Base-by-base conservation (phyloP, 225 moss, liverwort and hornwort genomes). In the Rhytidiadelphus loreus region DNA sequence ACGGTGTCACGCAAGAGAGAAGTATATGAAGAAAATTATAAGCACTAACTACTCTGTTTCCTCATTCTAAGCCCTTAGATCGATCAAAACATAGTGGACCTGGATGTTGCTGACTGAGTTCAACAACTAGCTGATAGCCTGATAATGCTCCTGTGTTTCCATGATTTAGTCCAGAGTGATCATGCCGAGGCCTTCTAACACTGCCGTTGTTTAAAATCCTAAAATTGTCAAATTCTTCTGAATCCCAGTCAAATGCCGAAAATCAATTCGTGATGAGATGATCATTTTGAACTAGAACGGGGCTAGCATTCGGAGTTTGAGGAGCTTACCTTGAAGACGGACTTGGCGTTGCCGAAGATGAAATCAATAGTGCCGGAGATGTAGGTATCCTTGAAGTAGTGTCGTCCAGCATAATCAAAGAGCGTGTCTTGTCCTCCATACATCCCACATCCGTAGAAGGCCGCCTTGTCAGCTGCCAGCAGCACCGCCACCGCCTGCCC, bases 381-480 rank as follows among this genome's bases (percentile, higher is more conserved):
- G 91, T 90, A 96, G 59, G 90, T 93, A 60, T 93, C 92, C 48
- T 89, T 90, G 91, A 93, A 96, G 85, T 91, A 95, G 68, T 98
- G 98, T 28, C 96, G 95, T 83, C 98, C 98, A 32, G 93, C 84
- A 81, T 95, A 96, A 64, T 94, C 95, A 77, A 95, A 96, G 16
- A 98, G 95, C 37, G 96, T 98, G 87, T 96, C 98, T 74, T 96
- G 96, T 16, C 95, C 93, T 69, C 98, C 98, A 71, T 94, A 87
- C 43, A 98, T 91, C 37, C 95, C 96, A 41, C 95, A 96, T 59
- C 91, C 95, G 88, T 95, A 98, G 55, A 98, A 95, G 39, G 96
- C 94, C 28, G 98, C 96, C 88, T 91, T 98, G 90, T 98, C 96
- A n/a, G 95, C 95, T n/a, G 96, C 95, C 26, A 96, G 90, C 56